phyloP scores from a whole-genome alignment of 805 yeast genomes.

The Nakazawaea wyomingensis region DNA sequence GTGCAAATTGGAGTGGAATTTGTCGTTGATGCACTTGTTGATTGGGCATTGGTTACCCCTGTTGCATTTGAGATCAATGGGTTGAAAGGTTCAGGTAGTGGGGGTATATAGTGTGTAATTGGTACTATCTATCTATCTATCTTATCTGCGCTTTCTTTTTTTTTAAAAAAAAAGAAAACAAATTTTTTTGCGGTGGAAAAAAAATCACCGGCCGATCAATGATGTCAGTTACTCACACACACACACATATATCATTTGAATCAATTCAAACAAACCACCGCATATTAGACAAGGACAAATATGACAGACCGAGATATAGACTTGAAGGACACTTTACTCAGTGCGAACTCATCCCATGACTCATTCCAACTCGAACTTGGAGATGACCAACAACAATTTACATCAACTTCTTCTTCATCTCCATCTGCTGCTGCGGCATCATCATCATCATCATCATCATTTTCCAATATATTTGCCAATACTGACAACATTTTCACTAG shows the following conservation, averaged over 20 bases:
- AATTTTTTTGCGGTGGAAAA: neutral
- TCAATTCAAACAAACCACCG: neutral
- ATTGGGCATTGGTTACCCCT: neutral
- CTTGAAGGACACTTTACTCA: neutral
- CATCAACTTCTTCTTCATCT: no score
- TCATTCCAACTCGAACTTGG: neutral
- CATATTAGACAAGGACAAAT: neutral
- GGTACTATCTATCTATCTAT: neutral
- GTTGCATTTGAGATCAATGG: slow-evolving; percentile 5
- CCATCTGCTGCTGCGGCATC: no score
- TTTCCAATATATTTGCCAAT: neutral
- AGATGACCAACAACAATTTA: neutral
- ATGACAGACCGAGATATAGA: neutral
- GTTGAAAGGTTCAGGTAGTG: slow-evolving; percentile 9
- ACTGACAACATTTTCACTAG: neutral
- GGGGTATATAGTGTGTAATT: neutral
- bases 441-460: no score
- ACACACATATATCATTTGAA: neutral
- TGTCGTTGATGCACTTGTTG: slow-evolving; percentile 1
- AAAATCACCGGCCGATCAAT: no score
- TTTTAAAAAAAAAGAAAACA: no score
- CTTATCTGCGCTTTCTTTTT: no score
- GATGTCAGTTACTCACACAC: no score
- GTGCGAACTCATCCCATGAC: neutral
- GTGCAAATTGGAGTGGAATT: slow-evolving; percentile 1